phyloP scores from a whole-genome alignment of 2,329 filamentous ascomycete species.

The Aspergillus novoparasiticus region DNA sequence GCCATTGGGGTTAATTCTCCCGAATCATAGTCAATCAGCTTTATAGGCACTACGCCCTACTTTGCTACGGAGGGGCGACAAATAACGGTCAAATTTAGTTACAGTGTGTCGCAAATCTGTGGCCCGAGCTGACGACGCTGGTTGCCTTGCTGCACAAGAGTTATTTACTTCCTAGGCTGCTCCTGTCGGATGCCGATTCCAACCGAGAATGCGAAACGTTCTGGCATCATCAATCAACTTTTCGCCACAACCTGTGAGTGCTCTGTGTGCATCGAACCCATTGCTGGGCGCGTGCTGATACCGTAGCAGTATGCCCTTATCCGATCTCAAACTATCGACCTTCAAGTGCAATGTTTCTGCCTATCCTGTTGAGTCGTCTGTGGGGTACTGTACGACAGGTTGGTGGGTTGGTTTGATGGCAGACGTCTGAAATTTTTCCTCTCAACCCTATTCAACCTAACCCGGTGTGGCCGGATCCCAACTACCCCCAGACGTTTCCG shows the following conservation, averaged over 20 bases:
- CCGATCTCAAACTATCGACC: slow-evolving; percentile 15
- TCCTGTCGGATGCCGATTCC: slow-evolving; percentile 15
- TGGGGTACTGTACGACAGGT: slow-evolving; percentile 8
- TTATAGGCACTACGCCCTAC: not conserved
- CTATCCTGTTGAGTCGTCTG: slow-evolving; percentile 6
- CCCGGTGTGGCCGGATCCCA: slow-evolving; percentile 10
- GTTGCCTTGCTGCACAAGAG: not conserved
- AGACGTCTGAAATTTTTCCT: not conserved
- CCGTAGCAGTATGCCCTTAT: slow-evolving; percentile 13
- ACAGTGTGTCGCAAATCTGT: not conserved
- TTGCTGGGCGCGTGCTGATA: slow-evolving; percentile 25
- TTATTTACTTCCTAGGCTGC: not conserved
- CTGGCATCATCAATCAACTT: slow-evolving; percentile 13
- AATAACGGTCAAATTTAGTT: slow-evolving; percentile 5
- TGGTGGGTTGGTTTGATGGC: slow-evolving; percentile 9
- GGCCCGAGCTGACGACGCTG: slow-evolving; percentile 13
- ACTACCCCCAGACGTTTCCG: slow-evolving; percentile 10
- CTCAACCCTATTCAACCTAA: slow-evolving; percentile 10
- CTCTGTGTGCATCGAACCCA: slow-evolving; percentile 17
- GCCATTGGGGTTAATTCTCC: not conserved
- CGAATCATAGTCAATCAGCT: not conserved
- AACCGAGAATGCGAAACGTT: slow-evolving; percentile 18
- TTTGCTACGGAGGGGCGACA: not conserved
- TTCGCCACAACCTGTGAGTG: slow-evolving; percentile 16
- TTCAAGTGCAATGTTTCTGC: slow-evolving; percentile 12